Base-by-base conservation (phyloP, 768 basidiomycete species). In the Tremella yokohamensis region DNA sequence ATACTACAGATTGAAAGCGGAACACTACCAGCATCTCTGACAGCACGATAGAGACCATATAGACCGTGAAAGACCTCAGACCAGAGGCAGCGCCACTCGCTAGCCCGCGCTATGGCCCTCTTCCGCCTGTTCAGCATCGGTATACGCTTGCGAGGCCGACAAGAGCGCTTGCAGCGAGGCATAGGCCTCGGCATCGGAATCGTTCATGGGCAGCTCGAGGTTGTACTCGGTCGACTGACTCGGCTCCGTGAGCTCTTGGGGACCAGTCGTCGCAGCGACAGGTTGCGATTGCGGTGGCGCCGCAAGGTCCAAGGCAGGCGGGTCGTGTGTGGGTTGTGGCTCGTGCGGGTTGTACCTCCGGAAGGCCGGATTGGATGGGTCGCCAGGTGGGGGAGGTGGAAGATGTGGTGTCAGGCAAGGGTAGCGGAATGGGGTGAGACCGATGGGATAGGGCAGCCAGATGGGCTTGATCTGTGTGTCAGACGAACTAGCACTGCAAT, bases 361-460 rank as follows among this genome's bases (percentile, higher is more conserved):
- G 54, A 70, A 68, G 4, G 60, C 56, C 9, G 68, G 61, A 29
- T 68, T 40, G 19, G 57, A 55, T 1, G 71, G 66, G 54, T 73
- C 60, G 3, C 69, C 69, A 3, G 69, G 62, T 1, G 68, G 66
- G 2, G 71, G 71, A 39, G 62, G 22, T 0, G 69, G 69, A 16
- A 51, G 51, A 9, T 45, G 20, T 16, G 66, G 71, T 1, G 38
- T 54, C 4, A 61, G 57, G 40, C 71, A 73, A 40, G 68, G 62
- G 53, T 66, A 70, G 7, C 69, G 68, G 52, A 64, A 73, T 0
- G 71, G 69, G n/a, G 68, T 70, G 16, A 70, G 52, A 22, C 68
- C 71, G 22, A 59, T 57, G 7, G 67, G 64, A 40, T 69, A 69
- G 13, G 64, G 48, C 9, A 24, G 51, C n/a, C 22, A 34, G 16